Conservation (phyloP, 306 rosid genomes). For the Purshia tridentata region DNA sequence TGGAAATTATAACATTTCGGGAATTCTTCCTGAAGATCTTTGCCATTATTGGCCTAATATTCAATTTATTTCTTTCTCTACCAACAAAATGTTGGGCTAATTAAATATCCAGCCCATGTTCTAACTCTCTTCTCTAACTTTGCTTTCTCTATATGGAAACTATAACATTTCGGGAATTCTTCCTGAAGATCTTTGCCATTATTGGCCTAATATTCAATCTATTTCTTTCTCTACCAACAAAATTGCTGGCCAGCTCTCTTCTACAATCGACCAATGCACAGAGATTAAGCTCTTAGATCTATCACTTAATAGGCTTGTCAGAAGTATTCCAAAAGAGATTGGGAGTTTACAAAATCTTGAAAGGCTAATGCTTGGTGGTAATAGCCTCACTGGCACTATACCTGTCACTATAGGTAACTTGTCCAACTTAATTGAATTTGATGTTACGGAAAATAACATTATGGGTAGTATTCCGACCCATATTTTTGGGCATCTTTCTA, state of each 20-base stretch:
- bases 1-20: not conserved
- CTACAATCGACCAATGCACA: slow-evolving; percentile 1
- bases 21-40: not conserved
- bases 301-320: not conserved
- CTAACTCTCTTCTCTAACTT: not conserved
- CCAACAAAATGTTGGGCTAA: too few species aligned
- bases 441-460: not conserved
- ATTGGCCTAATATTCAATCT: not conserved
- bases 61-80: not conserved
- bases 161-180: not conserved
- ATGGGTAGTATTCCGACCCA: not conserved
- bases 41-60: too few species aligned
- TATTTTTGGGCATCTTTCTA: not conserved
- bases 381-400: slow-evolving; percentile 4
- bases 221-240: not conserved
- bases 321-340: slow-evolving; percentile 13
- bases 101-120: too few species aligned
- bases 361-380: not conserved
- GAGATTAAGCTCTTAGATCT: not conserved
- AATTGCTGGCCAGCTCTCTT: slow-evolving; percentile 7
- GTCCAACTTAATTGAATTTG: slow-evolving; percentile 1
- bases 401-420: not conserved
- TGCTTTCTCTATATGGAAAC: not conserved
- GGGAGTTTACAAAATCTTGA: slow-evolving; percentile 7
- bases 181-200: not conserved